Percentiles rank a stretch among this genome's conserved stretches.
Evolutionary conservation across 2,329 filamentous ascomycete species (phyloP).

Genomic region (Pseudogymnoascus pannorum): DNA sequence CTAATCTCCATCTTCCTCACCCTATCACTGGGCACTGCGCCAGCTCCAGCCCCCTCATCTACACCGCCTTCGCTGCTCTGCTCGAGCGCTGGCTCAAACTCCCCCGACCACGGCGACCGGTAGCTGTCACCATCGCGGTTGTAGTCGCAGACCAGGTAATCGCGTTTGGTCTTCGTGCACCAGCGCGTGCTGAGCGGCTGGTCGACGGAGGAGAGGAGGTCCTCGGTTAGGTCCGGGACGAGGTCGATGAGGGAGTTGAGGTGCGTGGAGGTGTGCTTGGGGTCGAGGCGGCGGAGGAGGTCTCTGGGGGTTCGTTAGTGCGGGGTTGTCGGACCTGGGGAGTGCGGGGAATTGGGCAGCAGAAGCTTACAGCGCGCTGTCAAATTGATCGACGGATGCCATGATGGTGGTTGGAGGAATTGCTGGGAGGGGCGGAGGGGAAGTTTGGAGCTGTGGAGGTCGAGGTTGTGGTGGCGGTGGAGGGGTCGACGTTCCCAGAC

Average conservation of each 20-base stretch:
- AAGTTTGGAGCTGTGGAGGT: not conserved
- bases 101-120: conserved; percentile 97
- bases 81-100: conserved; percentile 87
- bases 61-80: conserved; percentile 49
- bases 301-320: conserved; percentile 52
- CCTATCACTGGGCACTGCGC: conserved; percentile 80
- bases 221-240: conserved; percentile 87
- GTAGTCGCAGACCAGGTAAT: conserved; percentile 98
- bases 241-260: conserved; percentile 83
- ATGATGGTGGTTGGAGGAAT: conserved; percentile 19
- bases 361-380: conserved; percentile 30
- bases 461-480: conserved; percentile 11
- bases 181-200: conserved; percentile 82
- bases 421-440: not conserved
- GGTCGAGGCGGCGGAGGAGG: conserved; percentile 95
- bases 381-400: conserved; percentile 28
- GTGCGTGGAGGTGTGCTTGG: conserved; percentile 82
- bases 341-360: not conserved
- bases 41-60: conserved; percentile 60
- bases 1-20: conserved; percentile 90
- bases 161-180: conserved; percentile 81
- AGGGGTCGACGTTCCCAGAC: conserved; percentile 16
- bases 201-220: conserved; percentile 95
- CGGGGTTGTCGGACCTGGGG: not conserved
- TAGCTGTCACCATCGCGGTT: conserved; percentile 98